Conservation (phyloP, 2,329 filamentous ascomycete species). For the Alternaria dauci region DNA sequence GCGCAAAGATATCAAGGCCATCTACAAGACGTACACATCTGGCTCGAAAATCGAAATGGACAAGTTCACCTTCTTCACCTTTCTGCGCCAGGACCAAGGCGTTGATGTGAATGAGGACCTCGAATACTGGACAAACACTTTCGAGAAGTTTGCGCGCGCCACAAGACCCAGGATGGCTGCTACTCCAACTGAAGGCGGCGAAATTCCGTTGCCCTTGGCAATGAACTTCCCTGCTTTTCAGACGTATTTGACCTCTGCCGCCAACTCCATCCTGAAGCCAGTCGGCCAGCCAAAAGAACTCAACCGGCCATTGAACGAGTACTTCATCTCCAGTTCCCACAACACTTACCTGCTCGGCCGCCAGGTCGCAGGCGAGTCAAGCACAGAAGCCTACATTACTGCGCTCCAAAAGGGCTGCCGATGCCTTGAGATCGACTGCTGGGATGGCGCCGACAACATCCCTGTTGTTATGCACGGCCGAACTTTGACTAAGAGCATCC, state of each 20-base stretch:
- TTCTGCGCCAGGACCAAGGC: conserved; percentile 76
- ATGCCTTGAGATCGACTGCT: conserved; percentile 97
- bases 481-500: conserved; percentile 86
- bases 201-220: conserved; percentile 57
- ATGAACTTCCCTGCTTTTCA: conserved; percentile 85
- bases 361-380: conserved; percentile 88
- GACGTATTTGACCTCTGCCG: conserved; percentile 54
- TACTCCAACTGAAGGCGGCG: conserved; percentile 50
- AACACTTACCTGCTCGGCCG: conserved; percentile 95
- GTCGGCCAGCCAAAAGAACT: conserved; percentile 70
- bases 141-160: conserved; percentile 68
- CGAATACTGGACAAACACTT: conserved; percentile 74
- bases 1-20: conserved; percentile 77
- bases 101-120: conserved; percentile 76
- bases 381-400: conserved; percentile 92
- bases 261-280: conserved; percentile 73
- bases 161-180: conserved; percentile 45
- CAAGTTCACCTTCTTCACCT: conserved; percentile 75
- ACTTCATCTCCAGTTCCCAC: conserved; percentile 98
- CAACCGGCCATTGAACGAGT: conserved; percentile 90
- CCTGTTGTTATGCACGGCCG: conserved; percentile 91
- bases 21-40: conserved; percentile 70
- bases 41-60: conserved; percentile 71
- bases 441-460: conserved; percentile 88
- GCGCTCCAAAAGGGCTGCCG: conserved; percentile 89